Evolutionary conservation across 2,329 filamentous ascomycete species (phyloP).

Genomic region (Pseudogymnoascus sp.): DNA sequence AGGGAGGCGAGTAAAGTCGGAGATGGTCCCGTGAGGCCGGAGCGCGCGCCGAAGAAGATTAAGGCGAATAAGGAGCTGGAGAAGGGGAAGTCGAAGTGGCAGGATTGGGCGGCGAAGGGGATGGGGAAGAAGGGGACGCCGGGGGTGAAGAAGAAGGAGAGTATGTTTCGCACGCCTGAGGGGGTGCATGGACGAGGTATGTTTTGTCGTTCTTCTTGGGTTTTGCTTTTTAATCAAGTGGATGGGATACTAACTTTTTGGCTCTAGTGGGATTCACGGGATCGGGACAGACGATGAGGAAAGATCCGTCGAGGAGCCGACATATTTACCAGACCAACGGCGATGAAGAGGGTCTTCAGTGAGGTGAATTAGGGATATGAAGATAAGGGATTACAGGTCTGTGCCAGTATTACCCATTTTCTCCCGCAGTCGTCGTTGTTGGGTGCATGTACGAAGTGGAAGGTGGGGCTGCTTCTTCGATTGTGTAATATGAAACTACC

Average conservation of each 20-base stretch:
- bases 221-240: too few relatives aligned
- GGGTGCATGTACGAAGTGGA: background rate
- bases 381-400: background rate
- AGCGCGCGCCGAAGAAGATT: slow-evolving; percentile 75
- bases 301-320: slow-evolving; percentile 72
- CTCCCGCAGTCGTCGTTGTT: background rate
- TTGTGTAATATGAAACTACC: background rate
- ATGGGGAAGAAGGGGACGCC: slow-evolving; percentile 51
- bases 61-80: slow-evolving; percentile 88
- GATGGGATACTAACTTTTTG: too few relatives aligned
- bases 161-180: slow-evolving; percentile 93
- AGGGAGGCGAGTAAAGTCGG: slow-evolving; percentile 54
- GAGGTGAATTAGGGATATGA: background rate
- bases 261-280: slow-evolving; percentile 93
- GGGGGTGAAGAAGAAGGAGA: slow-evolving; percentile 62
- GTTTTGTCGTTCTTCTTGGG: slow-evolving; percentile 23
- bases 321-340: slow-evolving; percentile 77
- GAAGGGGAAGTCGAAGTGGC: slow-evolving; percentile 86
- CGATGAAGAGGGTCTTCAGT: slow-evolving; percentile 47
- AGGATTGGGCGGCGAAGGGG: slow-evolving; percentile 76
- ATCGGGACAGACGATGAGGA: slow-evolving; percentile 91
- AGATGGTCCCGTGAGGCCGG: slow-evolving; percentile 48
- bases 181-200: slow-evolving; percentile 77
- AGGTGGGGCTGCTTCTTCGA: background rate
- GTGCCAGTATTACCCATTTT: background rate